Conservation (phyloP, 306 rosid genomes). For the Abrus precatorius region DNA sequence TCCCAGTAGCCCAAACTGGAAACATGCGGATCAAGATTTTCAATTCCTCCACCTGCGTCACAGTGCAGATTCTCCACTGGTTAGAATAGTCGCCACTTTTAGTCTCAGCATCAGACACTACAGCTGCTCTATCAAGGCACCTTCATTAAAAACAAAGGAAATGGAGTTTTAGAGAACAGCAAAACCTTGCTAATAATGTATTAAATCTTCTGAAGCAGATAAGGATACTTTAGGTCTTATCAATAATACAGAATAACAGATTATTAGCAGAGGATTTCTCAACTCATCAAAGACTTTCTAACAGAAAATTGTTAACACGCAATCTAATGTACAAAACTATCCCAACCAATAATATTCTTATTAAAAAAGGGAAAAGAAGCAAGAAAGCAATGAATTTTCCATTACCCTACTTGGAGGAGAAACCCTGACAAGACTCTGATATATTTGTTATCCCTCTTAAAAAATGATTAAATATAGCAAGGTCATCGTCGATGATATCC, state of each 20-base stretch:
- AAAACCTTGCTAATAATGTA: neutral
- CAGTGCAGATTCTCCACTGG: conserved; percentile 90
- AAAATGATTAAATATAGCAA: conserved; percentile 2
- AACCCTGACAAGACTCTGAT: conserved; percentile 32
- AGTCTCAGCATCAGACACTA: conserved; percentile 67
- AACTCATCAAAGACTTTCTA: conserved; percentile 8
- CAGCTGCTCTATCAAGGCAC: conserved; percentile 91
- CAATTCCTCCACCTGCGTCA: conserved; percentile 95
- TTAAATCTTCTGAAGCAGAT: conserved; percentile 22
- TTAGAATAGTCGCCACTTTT: conserved; percentile 69
- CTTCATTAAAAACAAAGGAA: conserved; percentile 57
- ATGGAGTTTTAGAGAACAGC: conserved; percentile 7
- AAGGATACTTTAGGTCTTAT: conserved; percentile 24
- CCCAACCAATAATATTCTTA: neutral
- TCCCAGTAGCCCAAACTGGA: conserved; percentile 94
- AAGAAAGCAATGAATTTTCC: conserved; percentile 20
- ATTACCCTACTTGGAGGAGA: conserved; percentile 16
- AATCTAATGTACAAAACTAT: conserved; percentile 12
- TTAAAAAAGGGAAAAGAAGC: conserved; percentile 20
- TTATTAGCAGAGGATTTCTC: conserved; percentile 14
- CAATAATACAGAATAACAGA: neutral
- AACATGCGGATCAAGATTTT: conserved; percentile 96
- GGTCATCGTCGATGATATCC: conserved; percentile 25
- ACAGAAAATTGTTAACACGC: conserved; percentile 2
- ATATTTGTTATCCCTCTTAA: conserved; percentile 10